Evolutionary conservation across 108 stramenopile species (phyloP), one percentile per base, ranked within the genome.

Genomic region (Nannochloropsis salina): DNA sequence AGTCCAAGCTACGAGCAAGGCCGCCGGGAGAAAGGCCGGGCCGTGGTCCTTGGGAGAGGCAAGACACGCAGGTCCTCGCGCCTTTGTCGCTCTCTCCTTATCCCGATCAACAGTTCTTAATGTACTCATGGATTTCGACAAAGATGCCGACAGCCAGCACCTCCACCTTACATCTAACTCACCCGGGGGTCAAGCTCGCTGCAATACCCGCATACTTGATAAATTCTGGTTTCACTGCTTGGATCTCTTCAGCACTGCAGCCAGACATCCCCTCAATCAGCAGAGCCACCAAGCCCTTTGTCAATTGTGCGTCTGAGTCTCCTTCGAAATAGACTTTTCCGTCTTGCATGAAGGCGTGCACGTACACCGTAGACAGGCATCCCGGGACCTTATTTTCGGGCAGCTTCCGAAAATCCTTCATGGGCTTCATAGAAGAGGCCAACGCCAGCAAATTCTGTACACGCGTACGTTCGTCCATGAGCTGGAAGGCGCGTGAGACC

Each of bases 271-370:
- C 94, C 92, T 94, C 90, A 20, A 97, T 90, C 61, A 98, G 94
- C 41, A 98, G 86, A 8, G 95, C 94, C 22, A 97, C 94, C 80
- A 98, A 88, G 81, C 98, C 98, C 85, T 96, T 96, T 84, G 98
- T 98, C 83, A 98, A 84, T 80, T 96, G 90, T 12, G 95, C 96
- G 90, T 98, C 97, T 9, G 95, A 96, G 89, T 98, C 98, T 9
- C 97, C 96, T 43, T 88, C 61, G 84, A 93, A 97, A 47, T 95
- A 89, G 51, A 98, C 83, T 42, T 44, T 85, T 20, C 89, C 42
- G 87, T 90, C 15, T 89, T 89, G 85, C 8, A 88, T 9, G 44
- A 89, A 10, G 92, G 94, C 84, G 93, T 92, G 42, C 86, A 96
- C 92, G 80, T 94, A 92, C 0, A 96, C 96, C 8, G 94, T 96